These are phyloP conservation scores for Sorghum bicolor DNA, from an alignment of 176 grass and related monocot species.

Conservation along the genomic window Sorghum_bicolor_NCBIv3 NC_012873.2:60480501-60481000, in stretches of 20 bases:
- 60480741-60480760: background rate
- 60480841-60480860: background rate
- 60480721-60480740: background rate
- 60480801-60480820: background rate
- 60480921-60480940: background rate
- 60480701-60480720: constrained; percentile 9
- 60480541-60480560: too few relatives aligned
- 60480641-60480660: too few relatives aligned
- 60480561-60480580: too few relatives aligned
- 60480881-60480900: background rate
- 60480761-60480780: constrained; percentile 9
- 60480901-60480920: background rate
- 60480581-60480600: too few relatives aligned
- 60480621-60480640: too few relatives aligned
- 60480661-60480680: too few relatives aligned
- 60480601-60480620: too few relatives aligned
- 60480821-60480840: background rate
- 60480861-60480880: background rate
- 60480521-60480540: too few relatives aligned
- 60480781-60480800: constrained; percentile 12
- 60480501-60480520: too few relatives aligned
- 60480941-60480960: too few relatives aligned
- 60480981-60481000: too few relatives aligned
- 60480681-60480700: background rate
- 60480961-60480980: too few relatives aligned